These are phyloP conservation scores for Chrysanthemum makinoi DNA, from an alignment of 129 eudicot genomes.

Conservation along the genomic window DNA sequence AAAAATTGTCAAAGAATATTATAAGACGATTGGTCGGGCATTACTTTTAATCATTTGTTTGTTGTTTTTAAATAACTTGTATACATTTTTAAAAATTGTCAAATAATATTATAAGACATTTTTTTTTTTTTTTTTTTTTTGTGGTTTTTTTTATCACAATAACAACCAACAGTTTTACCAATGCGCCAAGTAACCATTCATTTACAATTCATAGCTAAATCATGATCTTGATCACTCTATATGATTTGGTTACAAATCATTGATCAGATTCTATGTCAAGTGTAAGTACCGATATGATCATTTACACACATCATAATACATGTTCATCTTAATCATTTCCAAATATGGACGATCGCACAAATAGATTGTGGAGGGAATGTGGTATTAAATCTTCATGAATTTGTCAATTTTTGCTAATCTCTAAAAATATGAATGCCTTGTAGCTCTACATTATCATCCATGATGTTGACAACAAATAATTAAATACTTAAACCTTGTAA, in stretches of 20 bases:
- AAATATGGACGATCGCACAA: neutral
- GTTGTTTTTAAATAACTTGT: too few species aligned
- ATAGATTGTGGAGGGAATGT: constrained; percentile 12
- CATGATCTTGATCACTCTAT: constrained; percentile 7
- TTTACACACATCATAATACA: constrained; percentile 12
- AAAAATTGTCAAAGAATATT: too few species aligned
- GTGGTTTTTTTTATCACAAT: too few species aligned
- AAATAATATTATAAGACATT: too few species aligned
- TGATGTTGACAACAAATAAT: constrained; percentile 23
- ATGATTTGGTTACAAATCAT: neutral
- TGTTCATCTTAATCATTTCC: constrained; percentile 5
- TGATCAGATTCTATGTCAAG: neutral
- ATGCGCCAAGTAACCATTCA: neutral
- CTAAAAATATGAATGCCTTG: constrained; percentile 28
- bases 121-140: too few species aligned
- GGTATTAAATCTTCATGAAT: constrained; percentile 12
- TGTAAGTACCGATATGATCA: neutral
- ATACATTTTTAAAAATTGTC: too few species aligned
- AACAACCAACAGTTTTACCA: neutral
- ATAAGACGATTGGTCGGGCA: too few species aligned
- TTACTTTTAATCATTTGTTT: too few species aligned
- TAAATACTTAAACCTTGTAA: constrained; percentile 17
- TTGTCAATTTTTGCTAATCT: constrained; percentile 9
- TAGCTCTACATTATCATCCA: constrained; percentile 23
- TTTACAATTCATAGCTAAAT: neutral